Evolutionary conservation across 2,329 filamentous ascomycete genomes (phyloP).

Genomic region (Trichoderma endophyticum): DNA sequence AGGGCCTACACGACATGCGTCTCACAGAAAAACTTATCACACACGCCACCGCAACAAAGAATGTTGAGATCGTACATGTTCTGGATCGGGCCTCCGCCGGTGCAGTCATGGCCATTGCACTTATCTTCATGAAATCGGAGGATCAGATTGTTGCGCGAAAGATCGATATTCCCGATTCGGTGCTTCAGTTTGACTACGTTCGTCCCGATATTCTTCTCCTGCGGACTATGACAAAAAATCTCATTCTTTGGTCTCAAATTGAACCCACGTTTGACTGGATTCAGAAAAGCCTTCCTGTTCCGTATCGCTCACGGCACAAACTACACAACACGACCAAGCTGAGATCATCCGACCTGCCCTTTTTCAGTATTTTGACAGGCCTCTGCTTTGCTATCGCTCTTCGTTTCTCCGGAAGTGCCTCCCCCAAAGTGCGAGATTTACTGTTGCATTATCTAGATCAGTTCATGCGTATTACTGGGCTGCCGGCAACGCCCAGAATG

Average conservation of each 20-base stretch:
- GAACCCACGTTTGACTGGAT: constrained; percentile 73
- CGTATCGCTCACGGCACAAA: constrained; percentile 62
- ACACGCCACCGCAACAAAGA: constrained; percentile 83
- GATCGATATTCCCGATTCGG: constrained; percentile 86
- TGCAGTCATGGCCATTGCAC: constrained; percentile 82
- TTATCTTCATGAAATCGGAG: constrained; percentile 97
- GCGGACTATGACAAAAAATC: constrained; percentile 80
- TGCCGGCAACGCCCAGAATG: constrained; percentile 39
- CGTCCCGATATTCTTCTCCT: constrained; percentile 89
- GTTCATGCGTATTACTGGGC: constrained; percentile 72
- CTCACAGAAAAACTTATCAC: constrained; percentile 84
- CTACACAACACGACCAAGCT: constrained; percentile 60
- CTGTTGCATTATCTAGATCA: constrained; percentile 82
- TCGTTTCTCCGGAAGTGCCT: constrained; percentile 70
- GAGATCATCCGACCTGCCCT: constrained; percentile 79
- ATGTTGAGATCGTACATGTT: constrained; percentile 87
- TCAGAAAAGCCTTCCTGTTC: constrained; percentile 64
- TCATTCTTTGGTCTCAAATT: constrained; percentile 91
- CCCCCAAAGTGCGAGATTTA: constrained; percentile 70
- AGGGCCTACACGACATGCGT: constrained; percentile 88
- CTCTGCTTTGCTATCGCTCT: constrained; percentile 78
- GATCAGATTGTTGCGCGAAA: constrained; percentile 83
- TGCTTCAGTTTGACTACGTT: constrained; percentile 91
- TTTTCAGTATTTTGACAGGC: constrained; percentile 88
- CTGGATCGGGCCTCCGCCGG: constrained; percentile 89